Percentiles rank a stretch among this genome's conserved stretches.
phyloP scores from a whole-genome alignment of 1,139 yeast species.

The Yamadazyma dushanensis region DNA sequence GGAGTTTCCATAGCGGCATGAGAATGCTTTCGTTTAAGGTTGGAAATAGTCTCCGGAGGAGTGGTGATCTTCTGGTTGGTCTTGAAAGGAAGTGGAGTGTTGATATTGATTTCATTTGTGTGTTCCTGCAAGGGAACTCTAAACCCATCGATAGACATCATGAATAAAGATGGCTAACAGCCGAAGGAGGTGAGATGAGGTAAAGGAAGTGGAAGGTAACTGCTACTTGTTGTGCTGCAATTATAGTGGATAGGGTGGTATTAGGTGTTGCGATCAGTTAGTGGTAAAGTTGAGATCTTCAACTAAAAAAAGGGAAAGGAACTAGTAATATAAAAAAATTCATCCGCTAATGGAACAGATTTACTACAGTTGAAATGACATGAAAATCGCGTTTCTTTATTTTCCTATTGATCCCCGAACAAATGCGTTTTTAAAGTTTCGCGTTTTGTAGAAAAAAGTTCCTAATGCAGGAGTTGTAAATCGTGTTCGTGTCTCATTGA shows the following conservation, averaged over 20 bases:
- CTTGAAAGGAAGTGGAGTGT: slow-evolving; percentile 18
- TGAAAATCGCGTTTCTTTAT: slow-evolving; percentile 5
- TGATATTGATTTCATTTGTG: slow-evolving; percentile 16
- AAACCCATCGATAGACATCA: slow-evolving; percentile 17
- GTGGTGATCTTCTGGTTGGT: slow-evolving; percentile 29
- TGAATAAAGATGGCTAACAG: background rate
- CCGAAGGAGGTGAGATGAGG: background rate
- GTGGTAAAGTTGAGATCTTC: background rate
- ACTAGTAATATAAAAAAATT: slow-evolving; percentile 1
- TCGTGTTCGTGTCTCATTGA: slow-evolving; percentile 6
- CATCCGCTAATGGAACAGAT: slow-evolving; percentile 1
- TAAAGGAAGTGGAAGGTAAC: too few species aligned
- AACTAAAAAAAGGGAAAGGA: background rate
- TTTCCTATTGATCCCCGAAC: slow-evolving; percentile 5
- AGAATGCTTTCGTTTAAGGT: slow-evolving; percentile 9
- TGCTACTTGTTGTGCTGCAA: too few species aligned
- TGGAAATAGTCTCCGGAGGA: slow-evolving; percentile 32
- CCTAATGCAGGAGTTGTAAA: background rate
- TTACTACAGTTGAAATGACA: background rate
- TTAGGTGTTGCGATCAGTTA: background rate
- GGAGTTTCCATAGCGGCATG: slow-evolving; percentile 19
- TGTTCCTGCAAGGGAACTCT: slow-evolving; percentile 20
- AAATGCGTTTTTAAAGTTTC: slow-evolving; percentile 1
- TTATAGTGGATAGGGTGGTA: too few species aligned
- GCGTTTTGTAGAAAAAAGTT: slow-evolving; percentile 1